These are phyloP conservation scores for Leishmania martiniquensis DNA, from an alignment of 208 protist genomes.

Conservation along the genomic window DNA sequence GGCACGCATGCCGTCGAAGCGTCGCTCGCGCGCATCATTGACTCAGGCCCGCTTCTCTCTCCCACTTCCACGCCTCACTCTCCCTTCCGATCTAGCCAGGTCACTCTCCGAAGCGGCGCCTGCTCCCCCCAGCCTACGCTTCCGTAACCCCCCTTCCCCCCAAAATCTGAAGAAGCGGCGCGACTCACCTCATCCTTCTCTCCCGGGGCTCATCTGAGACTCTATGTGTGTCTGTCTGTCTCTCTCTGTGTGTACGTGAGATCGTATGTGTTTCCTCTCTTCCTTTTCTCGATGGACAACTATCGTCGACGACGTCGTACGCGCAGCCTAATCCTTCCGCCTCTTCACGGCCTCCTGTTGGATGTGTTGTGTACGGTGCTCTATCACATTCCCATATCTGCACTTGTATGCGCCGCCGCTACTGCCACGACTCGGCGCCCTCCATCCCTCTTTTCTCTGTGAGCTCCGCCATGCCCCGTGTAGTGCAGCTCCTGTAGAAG, in stretches of 20 bases:
- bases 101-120: neutral
- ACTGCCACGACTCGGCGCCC: neutral
- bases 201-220: too few relatives aligned
- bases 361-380: neutral
- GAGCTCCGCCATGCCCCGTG: neutral
- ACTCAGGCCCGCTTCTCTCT: neutral
- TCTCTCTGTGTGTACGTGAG: neutral
- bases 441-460: conserved; percentile 5
- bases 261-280: neutral
- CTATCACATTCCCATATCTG: neutral
- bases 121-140: neutral
- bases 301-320: too few relatives aligned
- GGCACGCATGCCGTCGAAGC: neutral
- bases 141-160: neutral
- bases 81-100: neutral
- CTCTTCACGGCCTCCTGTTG: neutral
- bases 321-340: neutral
- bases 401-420: neutral
- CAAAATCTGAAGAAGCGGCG: neutral
- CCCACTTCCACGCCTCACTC: neutral
- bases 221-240: too few relatives aligned
- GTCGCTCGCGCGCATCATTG: neutral
- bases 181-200: neutral
- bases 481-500: neutral
- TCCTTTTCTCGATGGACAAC: neutral